Percentiles rank a stretch among this genome's conserved stretches.
Conservation (phyloP, 2,329 filamentous ascomycete species). For the Fusarium albosuccineum region DNA sequence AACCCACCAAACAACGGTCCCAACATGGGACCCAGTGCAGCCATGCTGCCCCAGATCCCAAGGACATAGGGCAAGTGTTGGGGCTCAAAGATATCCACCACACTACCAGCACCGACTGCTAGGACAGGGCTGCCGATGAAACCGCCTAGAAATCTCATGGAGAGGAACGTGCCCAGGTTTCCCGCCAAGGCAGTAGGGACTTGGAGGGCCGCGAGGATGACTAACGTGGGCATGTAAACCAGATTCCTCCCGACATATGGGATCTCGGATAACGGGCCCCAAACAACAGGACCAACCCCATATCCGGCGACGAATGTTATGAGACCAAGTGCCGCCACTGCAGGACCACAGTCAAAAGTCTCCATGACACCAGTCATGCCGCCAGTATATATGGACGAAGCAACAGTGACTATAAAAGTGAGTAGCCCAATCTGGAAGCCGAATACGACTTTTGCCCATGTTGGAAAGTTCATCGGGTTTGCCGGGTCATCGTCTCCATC, state of each 20-base stretch:
- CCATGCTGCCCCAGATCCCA: neutral
- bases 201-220: neutral
- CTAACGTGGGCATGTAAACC: neutral
- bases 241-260: neutral
- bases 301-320: neutral
- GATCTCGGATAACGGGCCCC: neutral
- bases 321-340: neutral
- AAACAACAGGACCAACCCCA: neutral
- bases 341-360: neutral
- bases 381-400: neutral
- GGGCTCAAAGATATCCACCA: neutral
- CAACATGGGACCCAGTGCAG: neutral
- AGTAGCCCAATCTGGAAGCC: neutral
- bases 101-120: neutral
- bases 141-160: neutral
- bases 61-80: neutral
- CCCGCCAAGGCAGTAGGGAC: neutral
- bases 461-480: neutral
- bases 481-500: neutral
- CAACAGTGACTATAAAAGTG: neutral
- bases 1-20: neutral
- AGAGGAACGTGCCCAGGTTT: neutral
- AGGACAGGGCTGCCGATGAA: neutral
- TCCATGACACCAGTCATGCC: neutral
- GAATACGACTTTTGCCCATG: neutral